These are phyloP conservation scores for Penicillium decumbens DNA, from an alignment of 2,329 filamentous ascomycete species.

Conservation along the genomic window DNA sequence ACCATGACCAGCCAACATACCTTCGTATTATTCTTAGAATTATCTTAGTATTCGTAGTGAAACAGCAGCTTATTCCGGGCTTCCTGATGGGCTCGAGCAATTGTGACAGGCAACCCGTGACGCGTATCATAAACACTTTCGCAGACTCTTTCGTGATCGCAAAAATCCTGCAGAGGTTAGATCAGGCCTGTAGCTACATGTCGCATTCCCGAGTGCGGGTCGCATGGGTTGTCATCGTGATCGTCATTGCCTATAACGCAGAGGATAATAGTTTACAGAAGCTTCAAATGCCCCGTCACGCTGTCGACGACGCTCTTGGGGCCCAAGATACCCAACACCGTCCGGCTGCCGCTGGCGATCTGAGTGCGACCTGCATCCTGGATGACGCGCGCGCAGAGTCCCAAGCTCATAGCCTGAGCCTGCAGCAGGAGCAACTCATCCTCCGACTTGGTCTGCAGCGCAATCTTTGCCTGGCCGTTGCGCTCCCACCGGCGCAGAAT, in stretches of 20 bases:
- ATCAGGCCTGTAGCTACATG: background rate
- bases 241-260: constrained; percentile 11
- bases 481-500: constrained; percentile 81
- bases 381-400: constrained; percentile 83
- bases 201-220: background rate
- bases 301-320: constrained; percentile 82
- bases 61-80: background rate
- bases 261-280: constrained; percentile 55
- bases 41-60: background rate
- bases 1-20: constrained; percentile 75
- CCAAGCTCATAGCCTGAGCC: constrained; percentile 74
- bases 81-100: background rate
- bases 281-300: constrained; percentile 78
- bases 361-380: constrained; percentile 95
- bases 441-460: constrained; percentile 80
- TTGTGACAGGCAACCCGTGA: background rate
- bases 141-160: background rate
- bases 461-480: constrained; percentile 86
- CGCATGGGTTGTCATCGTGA: constrained; percentile 9
- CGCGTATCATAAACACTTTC: background rate
- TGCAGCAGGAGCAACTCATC: constrained; percentile 72
- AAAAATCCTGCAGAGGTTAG: background rate
- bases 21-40: constrained; percentile 3
- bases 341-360: constrained; percentile 88
- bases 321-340: constrained; percentile 77